Evolutionary conservation across 2,329 filamentous ascomycete species (phyloP).

Genomic region (Phaeophleospora eucalypticola): DNA sequence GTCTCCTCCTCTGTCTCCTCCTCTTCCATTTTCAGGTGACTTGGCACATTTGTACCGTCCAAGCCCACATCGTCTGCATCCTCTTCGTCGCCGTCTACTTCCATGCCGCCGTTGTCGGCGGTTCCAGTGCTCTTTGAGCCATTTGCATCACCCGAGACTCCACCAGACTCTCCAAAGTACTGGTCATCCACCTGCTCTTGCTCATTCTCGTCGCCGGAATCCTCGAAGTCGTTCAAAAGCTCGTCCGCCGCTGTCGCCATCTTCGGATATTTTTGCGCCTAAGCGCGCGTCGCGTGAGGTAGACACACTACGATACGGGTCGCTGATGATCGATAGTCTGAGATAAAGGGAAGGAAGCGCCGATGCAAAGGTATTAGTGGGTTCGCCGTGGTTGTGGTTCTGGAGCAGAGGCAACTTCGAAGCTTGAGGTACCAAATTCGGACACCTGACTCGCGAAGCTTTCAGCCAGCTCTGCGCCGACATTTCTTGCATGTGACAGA

Average conservation of each 20-base stretch:
- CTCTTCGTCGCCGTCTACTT: conserved; percentile 54
- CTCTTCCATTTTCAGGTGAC: conserved; percentile 43
- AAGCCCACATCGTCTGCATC: conserved; percentile 47
- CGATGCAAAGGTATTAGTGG: too few species aligned
- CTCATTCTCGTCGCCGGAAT: conserved; percentile 73
- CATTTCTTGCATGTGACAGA: conserved; percentile 9
- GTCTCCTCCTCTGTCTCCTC: conserved; percentile 64
- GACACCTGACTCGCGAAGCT: too few species aligned
- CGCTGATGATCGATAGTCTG: too few species aligned
- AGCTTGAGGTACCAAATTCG: too few species aligned
- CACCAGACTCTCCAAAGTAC: conserved; percentile 38
- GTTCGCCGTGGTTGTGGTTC: too few species aligned
- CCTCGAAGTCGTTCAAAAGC: conserved; percentile 85
- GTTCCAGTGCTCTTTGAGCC: conserved; percentile 32
- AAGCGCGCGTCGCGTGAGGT: conserved; percentile 3
- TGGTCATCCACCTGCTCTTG: conserved; percentile 43
- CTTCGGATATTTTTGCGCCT: conserved; percentile 17
- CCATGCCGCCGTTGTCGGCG: conserved; percentile 52
- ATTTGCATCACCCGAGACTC: neutral
- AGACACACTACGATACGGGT: too few species aligned
- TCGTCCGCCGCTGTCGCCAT: conserved; percentile 95
- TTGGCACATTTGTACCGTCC: conserved; percentile 28
- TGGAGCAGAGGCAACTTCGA: too few species aligned
- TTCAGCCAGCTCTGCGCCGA: conserved; percentile 1
- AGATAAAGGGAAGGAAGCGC: too few species aligned